phyloP scores from a whole-genome alignment of 2,329 filamentous ascomycete genomes.

The Colletotrichum tofieldiae region DNA sequence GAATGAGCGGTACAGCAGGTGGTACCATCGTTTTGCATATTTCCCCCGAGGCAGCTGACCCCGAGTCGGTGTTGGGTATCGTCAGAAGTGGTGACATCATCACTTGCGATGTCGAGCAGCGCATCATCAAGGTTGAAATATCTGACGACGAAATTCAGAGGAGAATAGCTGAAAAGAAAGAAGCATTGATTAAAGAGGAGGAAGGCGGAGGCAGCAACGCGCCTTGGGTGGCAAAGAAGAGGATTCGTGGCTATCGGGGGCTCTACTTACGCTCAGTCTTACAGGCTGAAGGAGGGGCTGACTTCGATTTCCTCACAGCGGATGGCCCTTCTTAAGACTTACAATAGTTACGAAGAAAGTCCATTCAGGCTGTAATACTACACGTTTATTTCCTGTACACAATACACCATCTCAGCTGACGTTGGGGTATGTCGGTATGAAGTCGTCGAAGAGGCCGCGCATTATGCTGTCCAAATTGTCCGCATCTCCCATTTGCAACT shows the following conservation, averaged over 20 bases:
- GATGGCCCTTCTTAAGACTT: conserved; percentile 18
- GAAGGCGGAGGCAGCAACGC: conserved; percentile 47
- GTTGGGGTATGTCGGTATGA: conserved; percentile 50
- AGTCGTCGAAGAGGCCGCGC: conserved; percentile 54
- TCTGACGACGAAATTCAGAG: conserved; percentile 77
- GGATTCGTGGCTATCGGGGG: conserved; percentile 70
- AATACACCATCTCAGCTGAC: conserved; percentile 3
- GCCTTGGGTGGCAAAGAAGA: conserved; percentile 55
- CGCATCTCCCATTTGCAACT: conserved; percentile 49
- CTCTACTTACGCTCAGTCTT: conserved; percentile 73
- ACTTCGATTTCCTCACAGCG: conserved; percentile 75
- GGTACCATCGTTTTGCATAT: conserved; percentile 94
- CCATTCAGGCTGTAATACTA: background rate
- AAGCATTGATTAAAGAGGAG: conserved; percentile 53
- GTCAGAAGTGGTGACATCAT: conserved; percentile 84
- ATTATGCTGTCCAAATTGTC: conserved; percentile 53
- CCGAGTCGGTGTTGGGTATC: conserved; percentile 83
- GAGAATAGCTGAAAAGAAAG: conserved; percentile 72
- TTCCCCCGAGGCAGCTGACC: conserved; percentile 84
- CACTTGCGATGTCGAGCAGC: conserved; percentile 81
- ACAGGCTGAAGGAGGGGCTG: conserved; percentile 71
- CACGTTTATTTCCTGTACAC: background rate
- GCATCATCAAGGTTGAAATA: conserved; percentile 72
- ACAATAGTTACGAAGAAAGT: background rate
- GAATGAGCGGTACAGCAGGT: conserved; percentile 89